These are phyloP conservation scores for Ascochyta rabiei DNA, from an alignment of 2,329 filamentous ascomycete species.

Conservation along the genomic window DNA sequence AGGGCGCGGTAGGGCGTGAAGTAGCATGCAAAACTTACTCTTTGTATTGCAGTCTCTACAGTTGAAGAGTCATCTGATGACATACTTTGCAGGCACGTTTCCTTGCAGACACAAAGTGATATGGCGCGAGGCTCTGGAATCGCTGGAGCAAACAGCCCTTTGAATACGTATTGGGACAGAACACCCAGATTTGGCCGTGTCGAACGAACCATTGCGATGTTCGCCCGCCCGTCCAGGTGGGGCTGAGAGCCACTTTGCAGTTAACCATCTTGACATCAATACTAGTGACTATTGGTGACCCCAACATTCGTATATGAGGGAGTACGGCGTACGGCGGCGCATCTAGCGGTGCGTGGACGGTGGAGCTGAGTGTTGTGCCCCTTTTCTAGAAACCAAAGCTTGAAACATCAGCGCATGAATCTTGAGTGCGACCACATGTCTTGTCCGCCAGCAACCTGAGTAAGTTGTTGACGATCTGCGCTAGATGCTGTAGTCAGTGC, in stretches of 20 bases:
- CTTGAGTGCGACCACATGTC: not conserved
- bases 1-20: slow-evolving; percentile 6
- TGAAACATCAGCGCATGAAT: not conserved
- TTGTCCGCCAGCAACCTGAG: slow-evolving; percentile 3
- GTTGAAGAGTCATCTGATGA: not conserved
- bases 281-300: not conserved
- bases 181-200: not conserved
- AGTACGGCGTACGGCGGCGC: not conserved
- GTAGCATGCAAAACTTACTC: not conserved
- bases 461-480: slow-evolving; percentile 6
- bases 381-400: not conserved
- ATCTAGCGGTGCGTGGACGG: not conserved
- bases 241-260: not conserved
- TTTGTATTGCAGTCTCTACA: not conserved
- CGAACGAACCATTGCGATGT: not conserved
- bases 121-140: too few species aligned
- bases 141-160: not conserved
- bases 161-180: not conserved
- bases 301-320: slow-evolving; percentile 4
- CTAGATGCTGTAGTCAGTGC: slow-evolving; percentile 1
- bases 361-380: slow-evolving; percentile 1
- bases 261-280: not conserved
- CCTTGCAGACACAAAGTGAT: too few species aligned
- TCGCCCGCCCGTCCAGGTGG: not conserved
- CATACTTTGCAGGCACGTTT: not conserved